Conservation (phyloP, 2,329 filamentous ascomycete genomes). For the Xylaria sp. region DNA sequence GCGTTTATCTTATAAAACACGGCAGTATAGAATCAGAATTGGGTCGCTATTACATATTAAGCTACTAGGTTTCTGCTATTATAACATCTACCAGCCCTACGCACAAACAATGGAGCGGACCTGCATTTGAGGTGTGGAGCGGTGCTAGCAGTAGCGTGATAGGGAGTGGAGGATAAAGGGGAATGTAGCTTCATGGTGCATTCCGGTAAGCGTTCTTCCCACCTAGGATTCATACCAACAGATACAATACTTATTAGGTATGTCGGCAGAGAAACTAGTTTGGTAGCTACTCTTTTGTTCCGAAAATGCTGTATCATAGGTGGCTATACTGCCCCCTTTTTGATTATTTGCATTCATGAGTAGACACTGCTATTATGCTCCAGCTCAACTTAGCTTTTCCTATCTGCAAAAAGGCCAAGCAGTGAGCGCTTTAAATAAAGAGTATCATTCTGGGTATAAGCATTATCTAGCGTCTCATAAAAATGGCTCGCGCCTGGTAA, state of each 20-base stretch:
- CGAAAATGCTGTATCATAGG: no score
- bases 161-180: not conserved
- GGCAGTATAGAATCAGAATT: not conserved
- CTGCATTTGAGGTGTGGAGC: not conserved
- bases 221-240: not conserved
- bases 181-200: not conserved
- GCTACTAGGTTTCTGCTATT: not conserved
- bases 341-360: not conserved
- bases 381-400: not conserved
- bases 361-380: not conserved
- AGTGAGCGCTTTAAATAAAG: not conserved
- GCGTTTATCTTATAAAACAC: not conserved
- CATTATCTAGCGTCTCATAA: not conserved
- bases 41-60: no score
- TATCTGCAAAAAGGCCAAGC: not conserved
- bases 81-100: not conserved
- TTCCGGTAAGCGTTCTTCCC: not conserved
- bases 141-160: not conserved
- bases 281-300: not conserved
- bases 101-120: not conserved
- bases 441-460: not conserved
- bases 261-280: not conserved
- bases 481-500: not conserved
- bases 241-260: not conserved
- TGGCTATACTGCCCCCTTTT: not conserved